Base-by-base conservation (phyloP, 371 early-diverging fungal genomes). In the Rhizomucor pusillus region DNA sequence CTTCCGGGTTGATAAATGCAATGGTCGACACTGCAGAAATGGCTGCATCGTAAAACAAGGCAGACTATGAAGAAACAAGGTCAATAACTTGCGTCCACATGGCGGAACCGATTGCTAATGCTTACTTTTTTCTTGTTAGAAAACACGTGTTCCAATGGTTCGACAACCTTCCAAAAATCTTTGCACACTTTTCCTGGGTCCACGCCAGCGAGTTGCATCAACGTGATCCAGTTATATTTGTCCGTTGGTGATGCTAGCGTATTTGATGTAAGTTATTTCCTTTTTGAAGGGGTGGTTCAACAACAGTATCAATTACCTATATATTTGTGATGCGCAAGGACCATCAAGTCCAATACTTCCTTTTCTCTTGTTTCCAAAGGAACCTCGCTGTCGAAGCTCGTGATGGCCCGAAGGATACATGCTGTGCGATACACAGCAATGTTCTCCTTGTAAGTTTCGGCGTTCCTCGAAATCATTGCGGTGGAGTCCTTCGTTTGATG, bases 141-240 rank as follows among this genome's bases (percentile, higher is more conserved):
- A 46, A 57, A 57, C 5, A 65, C 56, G 4, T 66, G 56, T 43
- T 71, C 69, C 16, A 85, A 65, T 0, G 75, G 56, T 14, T 80
- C 71, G 50, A 63, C 53, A 20, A 89, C 69, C 20, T 61, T 69
- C 5, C 50, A 39, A 11, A 64, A 71, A 20, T 79, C 66, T 11
- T 65, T 66, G 24, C 63, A 62, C 16, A 90, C 82, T 18, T 79
- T 81, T 3, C 84, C 84, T 14, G 94, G 91, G 55, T 93, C 86
- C 19, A 88, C 59, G 37, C 81, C 74, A 16, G 89, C 82, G 16
- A 89, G 82, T 69, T 91, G 91, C 48, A 85, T 80, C 43, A 94
- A 71, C 1, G 87, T 79, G 54, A 93, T 86, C 94, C 94, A 95
- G 57, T 88, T 80, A 57, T 94, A 90, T 54, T 77, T 81, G 52